Conservation (phyloP, 257 asterid genomes). For the Nicotiana obtusifolia region DNA sequence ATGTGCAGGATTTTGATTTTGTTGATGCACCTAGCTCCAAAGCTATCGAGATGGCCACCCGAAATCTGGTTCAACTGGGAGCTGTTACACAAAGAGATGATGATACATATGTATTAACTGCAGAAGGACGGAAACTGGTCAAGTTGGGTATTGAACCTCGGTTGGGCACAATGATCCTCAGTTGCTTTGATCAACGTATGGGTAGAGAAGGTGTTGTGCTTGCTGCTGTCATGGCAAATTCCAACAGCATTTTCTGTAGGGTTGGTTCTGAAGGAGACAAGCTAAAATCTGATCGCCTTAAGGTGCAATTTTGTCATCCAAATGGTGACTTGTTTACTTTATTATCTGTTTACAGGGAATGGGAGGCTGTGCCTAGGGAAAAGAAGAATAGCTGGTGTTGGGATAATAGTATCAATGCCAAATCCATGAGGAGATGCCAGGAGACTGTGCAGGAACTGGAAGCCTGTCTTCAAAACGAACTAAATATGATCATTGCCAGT, state of each 20-base stretch:
- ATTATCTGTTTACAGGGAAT: conserved; percentile 81
- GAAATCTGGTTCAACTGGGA: conserved; percentile 70
- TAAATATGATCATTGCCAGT: conserved; percentile 53
- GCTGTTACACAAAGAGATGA: conserved; percentile 41
- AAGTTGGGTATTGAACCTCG: conserved; percentile 94
- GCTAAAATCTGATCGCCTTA: conserved; percentile 69
- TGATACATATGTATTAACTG: conserved; percentile 38
- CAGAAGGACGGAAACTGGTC: conserved; percentile 58
- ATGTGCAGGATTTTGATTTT: conserved; percentile 67
- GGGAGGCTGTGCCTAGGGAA: conserved; percentile 58
- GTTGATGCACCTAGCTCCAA: conserved; percentile 69
- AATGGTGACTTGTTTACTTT: conserved; percentile 88
- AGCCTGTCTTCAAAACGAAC: conserved; percentile 62
- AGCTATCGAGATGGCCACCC: conserved; percentile 73
- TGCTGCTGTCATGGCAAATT: conserved; percentile 91
- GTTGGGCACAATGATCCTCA: conserved; percentile 74
- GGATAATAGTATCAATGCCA: conserved; percentile 91
- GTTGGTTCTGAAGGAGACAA: conserved; percentile 67
- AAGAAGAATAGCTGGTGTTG: conserved; percentile 77
- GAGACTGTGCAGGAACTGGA: conserved; percentile 76
- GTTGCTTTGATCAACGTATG: conserved; percentile 47
- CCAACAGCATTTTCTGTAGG: conserved; percentile 86
- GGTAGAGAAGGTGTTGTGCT: conserved; percentile 89
- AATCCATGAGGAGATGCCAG: conserved; percentile 82
- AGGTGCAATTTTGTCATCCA: conserved; percentile 87